These are phyloP conservation scores for Kalaharituber pfeilii DNA, from an alignment of 2,329 filamentous ascomycete genomes.

Conservation along the genomic window DNA sequence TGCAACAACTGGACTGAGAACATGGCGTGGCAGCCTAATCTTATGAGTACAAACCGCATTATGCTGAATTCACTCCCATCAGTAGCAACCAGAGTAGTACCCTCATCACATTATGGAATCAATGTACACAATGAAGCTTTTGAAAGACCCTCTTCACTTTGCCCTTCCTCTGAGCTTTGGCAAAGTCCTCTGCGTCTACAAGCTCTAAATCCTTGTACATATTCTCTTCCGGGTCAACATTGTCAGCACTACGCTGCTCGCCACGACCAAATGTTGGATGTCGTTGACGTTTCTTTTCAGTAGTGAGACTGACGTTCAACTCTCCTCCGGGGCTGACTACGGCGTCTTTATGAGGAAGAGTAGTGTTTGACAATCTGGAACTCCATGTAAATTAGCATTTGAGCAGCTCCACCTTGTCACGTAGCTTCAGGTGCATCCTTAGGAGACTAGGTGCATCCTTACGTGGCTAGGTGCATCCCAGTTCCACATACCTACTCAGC, in stretches of 20 bases:
- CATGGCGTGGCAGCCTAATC: no score
- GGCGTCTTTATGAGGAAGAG: slow-evolving; percentile 12
- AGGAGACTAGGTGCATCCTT: not conserved
- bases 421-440: not conserved
- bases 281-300: slow-evolving; percentile 2
- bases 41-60: no score
- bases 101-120: no score
- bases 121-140: slow-evolving; percentile 7
- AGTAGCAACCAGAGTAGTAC: no score
- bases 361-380: slow-evolving; percentile 12
- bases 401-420: not conserved
- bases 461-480: not conserved
- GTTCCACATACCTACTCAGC: slow-evolving; percentile 6
- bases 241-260: not conserved
- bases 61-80: no score
- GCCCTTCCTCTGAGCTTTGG: slow-evolving; percentile 1
- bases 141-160: slow-evolving; percentile 12
- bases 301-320: slow-evolving; percentile 7
- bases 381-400: not conserved
- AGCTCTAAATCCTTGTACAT: slow-evolving; percentile 14
- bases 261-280: slow-evolving; percentile 7
- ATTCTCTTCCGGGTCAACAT: slow-evolving; percentile 6
- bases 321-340: slow-evolving; percentile 5
- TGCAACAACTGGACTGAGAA: no score
- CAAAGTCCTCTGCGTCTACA: slow-evolving; percentile 9